Evolutionary conservation across 1,284 basidiomycete genomes (phyloP).

Genomic region (Leucoagaricus sp.): DNA sequence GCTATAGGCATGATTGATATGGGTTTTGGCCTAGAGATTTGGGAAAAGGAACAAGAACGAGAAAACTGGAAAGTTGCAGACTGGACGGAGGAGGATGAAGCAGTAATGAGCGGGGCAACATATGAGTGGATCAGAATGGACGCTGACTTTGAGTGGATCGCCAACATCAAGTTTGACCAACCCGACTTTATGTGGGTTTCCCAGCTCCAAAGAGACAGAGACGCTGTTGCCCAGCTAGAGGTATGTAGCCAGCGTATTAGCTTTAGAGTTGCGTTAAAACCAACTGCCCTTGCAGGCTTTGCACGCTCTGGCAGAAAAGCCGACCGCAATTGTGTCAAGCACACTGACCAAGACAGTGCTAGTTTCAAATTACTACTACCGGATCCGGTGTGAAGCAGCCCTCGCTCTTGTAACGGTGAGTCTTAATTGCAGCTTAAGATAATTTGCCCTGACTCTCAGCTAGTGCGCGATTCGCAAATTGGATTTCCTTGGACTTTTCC

Average conservation of each 20-base stretch:
- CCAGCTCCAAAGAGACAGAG: conserved; percentile 93
- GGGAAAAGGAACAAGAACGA: conserved; percentile 94
- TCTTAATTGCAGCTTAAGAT: conserved; percentile 17
- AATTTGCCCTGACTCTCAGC: conserved; percentile 10
- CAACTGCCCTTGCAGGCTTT: conserved; percentile 63
- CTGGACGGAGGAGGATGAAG: conserved; percentile 97
- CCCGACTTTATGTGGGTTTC: conserved; percentile 99
- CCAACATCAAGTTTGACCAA: conserved; percentile 89
- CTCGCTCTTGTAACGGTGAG: conserved; percentile 82
- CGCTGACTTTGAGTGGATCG: conserved; percentile 99
- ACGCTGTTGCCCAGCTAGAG: conserved; percentile 98
- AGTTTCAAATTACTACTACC: conserved; percentile 95
- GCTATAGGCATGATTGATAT: conserved; percentile 95
- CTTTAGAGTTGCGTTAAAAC: conserved; percentile 13
- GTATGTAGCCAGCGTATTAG: conserved; percentile 55
- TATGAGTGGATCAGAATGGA: conserved; percentile 99
- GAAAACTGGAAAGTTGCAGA: conserved; percentile 96
- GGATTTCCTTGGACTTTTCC: conserved; percentile 91
- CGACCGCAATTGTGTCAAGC: conserved; percentile 89
- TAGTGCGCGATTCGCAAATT: conserved; percentile 83
- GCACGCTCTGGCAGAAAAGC: conserved; percentile 78
- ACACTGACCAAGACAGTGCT: conserved; percentile 92
- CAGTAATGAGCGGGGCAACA: conserved; percentile 89
- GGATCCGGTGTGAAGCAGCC: conserved; percentile 96
- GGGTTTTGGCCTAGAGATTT: conserved; percentile 93